Percentiles rank a stretch among this genome's conserved stretches.
These are phyloP conservation scores for Melanomma pulvis-pyrius DNA, from an alignment of 495 filamentous ascomycete genomes.

Conservation along the genomic window DNA sequence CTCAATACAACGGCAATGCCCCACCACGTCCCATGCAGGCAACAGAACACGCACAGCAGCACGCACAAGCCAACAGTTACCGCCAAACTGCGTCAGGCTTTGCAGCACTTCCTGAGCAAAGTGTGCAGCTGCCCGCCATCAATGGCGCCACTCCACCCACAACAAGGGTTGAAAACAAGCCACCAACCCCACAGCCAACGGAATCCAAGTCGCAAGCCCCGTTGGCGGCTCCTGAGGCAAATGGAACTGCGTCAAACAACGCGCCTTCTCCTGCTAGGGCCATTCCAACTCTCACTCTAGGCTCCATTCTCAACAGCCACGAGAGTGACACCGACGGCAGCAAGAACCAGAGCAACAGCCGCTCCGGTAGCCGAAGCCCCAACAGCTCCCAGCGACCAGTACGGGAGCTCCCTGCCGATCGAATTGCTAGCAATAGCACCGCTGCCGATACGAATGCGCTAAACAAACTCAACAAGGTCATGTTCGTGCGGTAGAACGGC, in stretches of 20 bases:
- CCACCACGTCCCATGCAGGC: neutral
- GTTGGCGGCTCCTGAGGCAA: conserved; percentile 36
- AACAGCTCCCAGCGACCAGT: conserved; percentile 34
- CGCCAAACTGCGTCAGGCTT: neutral
- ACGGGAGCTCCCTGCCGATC: conserved; percentile 14
- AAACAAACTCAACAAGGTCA: conserved; percentile 13
- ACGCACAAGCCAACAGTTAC: conserved; percentile 5
- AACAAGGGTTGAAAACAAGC: conserved; percentile 10
- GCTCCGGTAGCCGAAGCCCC: conserved; percentile 44
- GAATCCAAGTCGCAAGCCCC: conserved; percentile 20
- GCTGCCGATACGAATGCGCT: conserved; percentile 1
- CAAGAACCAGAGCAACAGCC: conserved; percentile 45
- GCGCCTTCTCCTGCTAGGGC: conserved; percentile 43
- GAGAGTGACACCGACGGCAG: conserved; percentile 33
- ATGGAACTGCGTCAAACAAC: conserved; percentile 39
- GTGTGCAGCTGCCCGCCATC: conserved; percentile 34
- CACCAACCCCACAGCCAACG: conserved; percentile 25
- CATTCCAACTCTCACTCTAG: conserved; percentile 55
- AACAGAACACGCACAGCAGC: conserved; percentile 5
- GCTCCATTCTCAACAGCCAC: conserved; percentile 54
- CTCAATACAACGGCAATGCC: conserved; percentile 7
- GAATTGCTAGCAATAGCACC: conserved; percentile 9
- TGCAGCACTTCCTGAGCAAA: conserved; percentile 16
- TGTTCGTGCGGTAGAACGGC: neutral
- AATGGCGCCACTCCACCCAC: conserved; percentile 8